Evolutionary conservation across 768 basidiomycete genomes (phyloP).

Genomic region (Leccinellum luteum): DNA sequence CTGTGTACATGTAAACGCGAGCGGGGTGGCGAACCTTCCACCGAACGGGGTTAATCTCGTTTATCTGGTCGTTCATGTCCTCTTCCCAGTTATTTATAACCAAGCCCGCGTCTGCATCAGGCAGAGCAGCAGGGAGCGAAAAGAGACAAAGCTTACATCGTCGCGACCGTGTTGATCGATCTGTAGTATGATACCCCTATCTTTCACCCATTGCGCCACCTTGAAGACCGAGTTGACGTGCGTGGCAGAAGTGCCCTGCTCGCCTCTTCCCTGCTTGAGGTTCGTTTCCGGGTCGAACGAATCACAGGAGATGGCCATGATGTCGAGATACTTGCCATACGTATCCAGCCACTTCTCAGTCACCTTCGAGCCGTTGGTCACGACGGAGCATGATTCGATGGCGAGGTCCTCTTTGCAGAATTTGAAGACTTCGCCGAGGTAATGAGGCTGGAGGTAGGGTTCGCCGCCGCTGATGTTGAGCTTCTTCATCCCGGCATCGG

Average conservation of each 20-base stretch:
- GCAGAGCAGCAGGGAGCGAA: neutral
- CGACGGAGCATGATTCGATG: conserved; percentile 30
- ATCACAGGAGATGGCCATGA: conserved; percentile 39
- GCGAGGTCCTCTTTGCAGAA: conserved; percentile 33
- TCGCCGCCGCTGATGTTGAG: conserved; percentile 34
- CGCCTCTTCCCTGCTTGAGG: conserved; percentile 26
- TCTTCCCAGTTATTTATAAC: conserved; percentile 34
- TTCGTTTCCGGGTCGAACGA: conserved; percentile 34
- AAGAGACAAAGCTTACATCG: conserved; percentile 15
- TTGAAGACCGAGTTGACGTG: conserved; percentile 30
- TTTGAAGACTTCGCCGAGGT: conserved; percentile 33
- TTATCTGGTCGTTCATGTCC: conserved; percentile 34
- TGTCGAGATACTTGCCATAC: conserved; percentile 35
- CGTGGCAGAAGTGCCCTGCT: conserved; percentile 23
- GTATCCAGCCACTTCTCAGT: conserved; percentile 36
- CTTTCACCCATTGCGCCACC: conserved; percentile 32
- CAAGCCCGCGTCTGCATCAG: neutral
- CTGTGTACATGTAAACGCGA: neutral
- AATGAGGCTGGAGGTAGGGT: conserved; percentile 31
- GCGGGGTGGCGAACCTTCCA: conserved; percentile 32
- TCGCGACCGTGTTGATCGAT: conserved; percentile 32
- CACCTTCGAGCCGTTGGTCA: conserved; percentile 34
- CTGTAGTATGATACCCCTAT: conserved; percentile 32
- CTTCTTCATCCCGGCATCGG: conserved; percentile 33
- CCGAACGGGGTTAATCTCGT: conserved; percentile 26